These are phyloP conservation scores for Pulveroboletus sp. DNA, from an alignment of 768 basidiomycete genomes.

Conservation along the genomic window DNA sequence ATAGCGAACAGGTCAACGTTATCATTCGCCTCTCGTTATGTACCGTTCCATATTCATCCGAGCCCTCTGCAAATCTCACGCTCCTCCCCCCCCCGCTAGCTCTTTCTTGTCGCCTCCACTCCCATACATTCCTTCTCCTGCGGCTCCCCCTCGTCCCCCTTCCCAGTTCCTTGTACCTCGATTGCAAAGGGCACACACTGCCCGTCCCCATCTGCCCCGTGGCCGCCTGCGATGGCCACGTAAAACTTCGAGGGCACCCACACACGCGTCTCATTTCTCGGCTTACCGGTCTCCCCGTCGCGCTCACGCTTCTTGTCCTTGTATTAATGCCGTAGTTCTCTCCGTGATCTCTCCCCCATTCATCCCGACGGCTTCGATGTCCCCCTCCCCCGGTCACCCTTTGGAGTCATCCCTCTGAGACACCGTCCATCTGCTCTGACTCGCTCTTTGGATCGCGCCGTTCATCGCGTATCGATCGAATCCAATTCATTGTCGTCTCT, in stretches of 20 bases:
- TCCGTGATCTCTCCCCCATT: slow-evolving; percentile 10
- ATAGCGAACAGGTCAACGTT: slow-evolving; percentile 26
- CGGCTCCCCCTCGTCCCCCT: no score
- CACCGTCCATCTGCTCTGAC: not conserved
- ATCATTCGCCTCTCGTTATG: slow-evolving; percentile 26
- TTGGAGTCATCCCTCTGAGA: not conserved
- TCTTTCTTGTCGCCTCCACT: not conserved
- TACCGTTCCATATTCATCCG: slow-evolving; percentile 18
- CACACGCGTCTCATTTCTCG: slow-evolving; percentile 5
- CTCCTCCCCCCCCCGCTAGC: slow-evolving; percentile 2
- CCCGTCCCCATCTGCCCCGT: no score
- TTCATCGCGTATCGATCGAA: no score
- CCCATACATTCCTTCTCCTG: no score
- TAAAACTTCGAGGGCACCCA: not conserved
- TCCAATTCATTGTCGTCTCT: slow-evolving; percentile 23
- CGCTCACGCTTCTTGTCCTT: slow-evolving; percentile 1
- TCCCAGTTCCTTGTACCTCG: not conserved
- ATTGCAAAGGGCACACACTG: slow-evolving; percentile 24
- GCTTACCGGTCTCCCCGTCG: not conserved
- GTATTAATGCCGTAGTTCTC: slow-evolving; percentile 11
- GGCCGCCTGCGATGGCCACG: no score
- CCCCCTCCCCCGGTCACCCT: slow-evolving; percentile 24
- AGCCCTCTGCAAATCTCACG: slow-evolving; percentile 28
- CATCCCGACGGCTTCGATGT: not conserved
- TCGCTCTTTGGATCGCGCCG: slow-evolving; percentile 8